Conservation (phyloP, 257 asterid species). For the Solanum rostratum region DNA sequence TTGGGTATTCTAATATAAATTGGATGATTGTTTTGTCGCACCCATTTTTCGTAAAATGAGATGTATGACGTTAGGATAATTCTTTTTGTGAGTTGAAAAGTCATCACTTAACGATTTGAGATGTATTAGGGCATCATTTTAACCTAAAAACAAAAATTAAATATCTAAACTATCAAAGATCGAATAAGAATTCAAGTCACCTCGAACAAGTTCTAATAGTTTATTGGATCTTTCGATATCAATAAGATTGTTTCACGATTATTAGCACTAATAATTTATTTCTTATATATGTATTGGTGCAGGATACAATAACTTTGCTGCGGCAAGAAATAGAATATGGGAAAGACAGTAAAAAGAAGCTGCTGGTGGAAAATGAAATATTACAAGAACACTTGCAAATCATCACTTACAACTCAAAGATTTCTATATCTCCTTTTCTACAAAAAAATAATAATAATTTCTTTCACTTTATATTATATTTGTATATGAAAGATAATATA, state of each 20-base stretch:
- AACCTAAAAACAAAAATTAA: no score
- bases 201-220: no score
- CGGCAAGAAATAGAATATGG: neutral
- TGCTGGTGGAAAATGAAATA: neutral
- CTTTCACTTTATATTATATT: neutral
- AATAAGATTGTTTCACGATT: no score
- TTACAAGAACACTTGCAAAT: neutral
- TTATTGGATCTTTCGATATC: no score
- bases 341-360: neutral
- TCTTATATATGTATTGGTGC: neutral
- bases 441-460: neutral
- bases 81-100: no score
- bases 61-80: no score
- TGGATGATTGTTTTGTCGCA: neutral
- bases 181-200: no score
- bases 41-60: no score
- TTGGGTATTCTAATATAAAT: neutral
- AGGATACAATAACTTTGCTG: conserved; percentile 1
- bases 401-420: neutral
- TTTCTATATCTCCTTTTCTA: neutral
- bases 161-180: no score
- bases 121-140: no score
- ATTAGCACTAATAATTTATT: neutral
- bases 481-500: neutral
- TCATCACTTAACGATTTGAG: no score